Evolutionary conservation across 805 yeast genomes (phyloP).

Genomic region (Tanozyma kutaoensis): DNA sequence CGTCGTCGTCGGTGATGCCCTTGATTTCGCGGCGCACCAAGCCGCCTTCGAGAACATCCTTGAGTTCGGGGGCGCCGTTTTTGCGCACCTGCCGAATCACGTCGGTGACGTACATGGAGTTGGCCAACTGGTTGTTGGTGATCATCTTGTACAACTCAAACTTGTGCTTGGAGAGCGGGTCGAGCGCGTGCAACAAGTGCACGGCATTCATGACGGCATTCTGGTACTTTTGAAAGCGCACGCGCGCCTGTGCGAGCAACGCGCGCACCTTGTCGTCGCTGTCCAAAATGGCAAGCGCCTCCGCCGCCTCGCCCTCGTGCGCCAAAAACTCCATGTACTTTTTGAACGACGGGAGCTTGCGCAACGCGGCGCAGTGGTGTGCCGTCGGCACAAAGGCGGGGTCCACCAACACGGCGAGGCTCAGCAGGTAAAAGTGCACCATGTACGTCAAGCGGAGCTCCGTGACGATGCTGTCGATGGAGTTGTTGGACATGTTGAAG

Average conservation of each 20-base stretch:
- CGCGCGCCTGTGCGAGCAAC: slow-evolving; percentile 7
- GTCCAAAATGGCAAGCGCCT: slow-evolving; percentile 6
- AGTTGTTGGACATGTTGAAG: slow-evolving; percentile 24
- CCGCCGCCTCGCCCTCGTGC: slow-evolving; percentile 2
- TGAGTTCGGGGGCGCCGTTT: not conserved
- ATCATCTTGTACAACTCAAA: slow-evolving; percentile 19
- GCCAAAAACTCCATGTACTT: slow-evolving; percentile 14
- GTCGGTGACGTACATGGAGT: slow-evolving; percentile 12
- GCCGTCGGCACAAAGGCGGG: slow-evolving; percentile 2
- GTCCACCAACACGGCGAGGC: slow-evolving; percentile 13
- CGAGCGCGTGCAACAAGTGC: slow-evolving; percentile 10
- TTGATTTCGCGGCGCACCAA: slow-evolving; percentile 1
- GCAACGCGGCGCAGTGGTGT: slow-evolving; percentile 11
- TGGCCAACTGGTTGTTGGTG: slow-evolving; percentile 13
- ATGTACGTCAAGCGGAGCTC: slow-evolving; percentile 23
- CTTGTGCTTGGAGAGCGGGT: slow-evolving; percentile 9
- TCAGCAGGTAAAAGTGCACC: slow-evolving; percentile 27
- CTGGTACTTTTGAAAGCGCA: slow-evolving; percentile 12
- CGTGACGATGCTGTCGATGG: slow-evolving; percentile 24
- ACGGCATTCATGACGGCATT: slow-evolving; percentile 12
- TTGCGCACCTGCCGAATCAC: slow-evolving; percentile 2
- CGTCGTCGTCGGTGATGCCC: slow-evolving; percentile 1
- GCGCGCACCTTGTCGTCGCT: slow-evolving; percentile 5
- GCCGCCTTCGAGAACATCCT: not conserved
- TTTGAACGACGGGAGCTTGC: slow-evolving; percentile 24